Evolutionary conservation across 164 flowering plant species (phyloP), one percentile per base, ranked within the genome.

Genomic region (Tetrastigma voinierianum): DNA sequence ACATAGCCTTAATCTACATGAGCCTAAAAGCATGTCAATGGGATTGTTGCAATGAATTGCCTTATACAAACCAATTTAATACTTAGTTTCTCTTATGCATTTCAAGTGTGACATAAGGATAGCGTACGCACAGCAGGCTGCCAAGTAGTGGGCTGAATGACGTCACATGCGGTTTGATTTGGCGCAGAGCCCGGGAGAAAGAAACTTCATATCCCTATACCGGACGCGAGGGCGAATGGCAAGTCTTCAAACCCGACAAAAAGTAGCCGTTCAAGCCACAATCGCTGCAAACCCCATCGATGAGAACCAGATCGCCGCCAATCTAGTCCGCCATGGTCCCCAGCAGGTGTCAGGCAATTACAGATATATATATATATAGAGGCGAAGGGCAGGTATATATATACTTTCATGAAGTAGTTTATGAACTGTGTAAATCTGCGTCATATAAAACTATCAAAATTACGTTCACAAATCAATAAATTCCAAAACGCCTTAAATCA

Each of bases 121-220:
- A 85, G 72, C 78, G 9, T 93, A 96, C 62, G 83, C n/a, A 93
- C 68, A 66, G 59, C 19, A n/a, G 96, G 96, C 4, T 92, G 96
- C 73, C 11, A 65, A 9, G 98, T n/a, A n/a, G 96, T 48, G 98
- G 96, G 1, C 82, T 93, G n/a, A 0, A 93, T 93, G 96, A 89
- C 96, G 89, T 86, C 67, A 94, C 98, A 0, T 93, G 86, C 78
- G 81, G 90, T 60, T 52, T 89, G 77, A 89, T n/a, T 87, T 0
- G 83, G 81, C 71, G 87, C 86, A 9, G 98, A 32, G 95, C 95
- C 16, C 46, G 90, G 21, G 78, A 84, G 59, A 88, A 85, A 46
- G 95, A 92, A 65, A 66, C 51, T 13, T 21, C 89, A 8, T 92
- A 90, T 57, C 98, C 95, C 32, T 92, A 92, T 32, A 82, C 79